Conservation (phyloP, 768 basidiomycete genomes). For the Mycena polygramma region DNA sequence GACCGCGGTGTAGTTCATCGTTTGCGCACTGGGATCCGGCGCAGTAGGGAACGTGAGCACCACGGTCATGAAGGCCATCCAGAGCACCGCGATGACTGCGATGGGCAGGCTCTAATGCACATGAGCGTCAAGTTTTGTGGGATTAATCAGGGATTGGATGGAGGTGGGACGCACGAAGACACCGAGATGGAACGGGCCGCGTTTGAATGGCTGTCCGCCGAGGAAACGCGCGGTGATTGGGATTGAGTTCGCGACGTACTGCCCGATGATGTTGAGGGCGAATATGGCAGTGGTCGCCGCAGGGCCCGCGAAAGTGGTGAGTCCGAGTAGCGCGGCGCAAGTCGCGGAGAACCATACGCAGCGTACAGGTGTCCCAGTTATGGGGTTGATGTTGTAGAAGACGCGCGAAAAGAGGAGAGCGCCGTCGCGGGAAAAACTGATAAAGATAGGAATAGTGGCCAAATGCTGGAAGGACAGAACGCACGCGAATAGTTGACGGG, state of each 20-base stretch:
- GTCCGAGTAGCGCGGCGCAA: not conserved
- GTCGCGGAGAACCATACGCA: not conserved
- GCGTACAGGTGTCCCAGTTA: not conserved
- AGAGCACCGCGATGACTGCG: slow-evolving; percentile 59
- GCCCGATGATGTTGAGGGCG: not conserved
- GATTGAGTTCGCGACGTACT: not conserved
- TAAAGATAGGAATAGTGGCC: too few relatives aligned
- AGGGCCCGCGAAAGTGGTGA: slow-evolving; percentile 7
- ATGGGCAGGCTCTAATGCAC: slow-evolving; percentile 58
- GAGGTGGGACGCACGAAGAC: slow-evolving; percentile 48
- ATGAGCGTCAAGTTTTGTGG: too few relatives aligned
- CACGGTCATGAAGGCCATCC: slow-evolving; percentile 66
- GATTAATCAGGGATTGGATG: too few relatives aligned
- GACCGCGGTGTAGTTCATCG: slow-evolving; percentile 73
- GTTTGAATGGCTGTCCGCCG: not conserved
- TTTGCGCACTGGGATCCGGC: slow-evolving; percentile 49
- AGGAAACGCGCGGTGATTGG: not conserved
- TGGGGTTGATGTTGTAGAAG: slow-evolving; percentile 11
- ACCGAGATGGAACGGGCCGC: slow-evolving; percentile 46
- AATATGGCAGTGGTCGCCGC: not conserved
- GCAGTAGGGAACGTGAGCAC: slow-evolving; percentile 68
- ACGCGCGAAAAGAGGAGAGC: not conserved
- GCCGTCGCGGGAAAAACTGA: slow-evolving; percentile 23
- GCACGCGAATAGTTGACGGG: slow-evolving; percentile 29
- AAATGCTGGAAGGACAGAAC: not conserved